phyloP scores from a whole-genome alignment of 352 stramenopile genomes.

The Globisporangium uncinulatum region DNA sequence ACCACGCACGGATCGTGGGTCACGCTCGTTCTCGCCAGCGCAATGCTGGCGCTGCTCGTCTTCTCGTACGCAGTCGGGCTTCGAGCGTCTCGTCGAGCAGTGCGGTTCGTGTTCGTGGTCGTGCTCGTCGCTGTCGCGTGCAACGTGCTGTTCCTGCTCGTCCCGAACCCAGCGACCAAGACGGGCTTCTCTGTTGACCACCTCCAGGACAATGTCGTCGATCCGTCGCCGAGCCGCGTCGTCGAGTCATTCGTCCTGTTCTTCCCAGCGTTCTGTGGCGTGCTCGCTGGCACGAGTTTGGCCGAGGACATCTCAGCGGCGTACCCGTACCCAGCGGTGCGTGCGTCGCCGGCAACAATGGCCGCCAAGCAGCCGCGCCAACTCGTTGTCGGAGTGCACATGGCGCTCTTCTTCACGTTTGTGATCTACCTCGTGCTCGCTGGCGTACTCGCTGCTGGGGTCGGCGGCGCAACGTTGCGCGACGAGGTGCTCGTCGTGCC shows the following conservation, averaged over 20 bases:
- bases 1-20: slow-evolving; percentile 27
- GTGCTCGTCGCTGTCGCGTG: slow-evolving; percentile 27
- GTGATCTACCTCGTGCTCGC: slow-evolving; percentile 25
- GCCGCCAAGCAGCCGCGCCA: slow-evolving; percentile 17
- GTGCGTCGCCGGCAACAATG: slow-evolving; percentile 7
- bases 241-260: slow-evolving; percentile 35
- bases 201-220: slow-evolving; percentile 24
- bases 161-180: slow-evolving; percentile 18
- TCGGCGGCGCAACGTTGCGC: slow-evolving; percentile 23
- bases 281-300: slow-evolving; percentile 30
- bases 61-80: slow-evolving; percentile 13
- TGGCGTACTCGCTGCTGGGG: slow-evolving; percentile 25
- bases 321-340: slow-evolving; percentile 9
- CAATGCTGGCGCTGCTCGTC: slow-evolving; percentile 18
- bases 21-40: slow-evolving; percentile 24
- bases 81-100: slow-evolving; percentile 13
- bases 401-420: slow-evolving; percentile 32
- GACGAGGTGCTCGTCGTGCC: slow-evolving; percentile 31
- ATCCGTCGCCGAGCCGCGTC: slow-evolving; percentile 12
- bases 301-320: slow-evolving; percentile 24
- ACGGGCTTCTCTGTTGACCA: slow-evolving; percentile 23
- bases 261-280: slow-evolving; percentile 38
- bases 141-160: slow-evolving; percentile 29
- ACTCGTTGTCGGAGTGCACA: slow-evolving; percentile 38
- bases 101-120: slow-evolving; percentile 32